Base-by-base conservation (phyloP, 331 rosid genomes). In the Ulmus americana region DNA sequence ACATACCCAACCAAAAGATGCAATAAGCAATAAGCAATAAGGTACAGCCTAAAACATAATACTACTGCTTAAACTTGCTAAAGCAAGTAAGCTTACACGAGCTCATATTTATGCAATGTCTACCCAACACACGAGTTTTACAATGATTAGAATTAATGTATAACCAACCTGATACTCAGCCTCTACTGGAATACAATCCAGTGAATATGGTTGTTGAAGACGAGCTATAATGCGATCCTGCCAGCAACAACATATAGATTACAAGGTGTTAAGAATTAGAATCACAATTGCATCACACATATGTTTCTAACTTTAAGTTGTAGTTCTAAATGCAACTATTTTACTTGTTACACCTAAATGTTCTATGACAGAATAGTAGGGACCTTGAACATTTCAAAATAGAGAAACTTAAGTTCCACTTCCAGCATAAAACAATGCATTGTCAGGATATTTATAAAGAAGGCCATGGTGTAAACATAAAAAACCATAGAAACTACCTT, bases 221-320 rank as follows among this genome's bases (percentile, higher is more conserved):
- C 97, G 95, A 74, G 96, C 89, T 70, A 91, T 85, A 42, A 88
- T 91, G 59, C 96, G 95, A 68, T 88, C 96, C 96, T 91, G 85
- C 71, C 70, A 79, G 43, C 58, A 59, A 10, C 64, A 67, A 38
- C 58, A 46, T 28, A 8, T 12, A 43, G 1, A 22, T 63, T 1
- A 63, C 13, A 54, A 43, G 49, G 62, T 7, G 22, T 12, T 3
- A 8, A 0, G 54, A 61, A 51, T 49, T 43, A 60, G 18, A 15
- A 46, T 1, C 38, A 1, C 7, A 20, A 10, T 46, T 7, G 35
- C 35, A 28, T 28, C 35, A 28, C 35, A 28, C 35, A 28, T 3
- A 2, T 28, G 35, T 28, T 28, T 28, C 35, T 28, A 28, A 28
- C 4, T 28, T 28, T 28, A 28, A 28, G 35, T 28, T 28, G 3